These are phyloP conservation scores for Tympanopsis confertula DNA, from an alignment of 2,329 filamentous ascomycete species.

Conservation along the genomic window DNA sequence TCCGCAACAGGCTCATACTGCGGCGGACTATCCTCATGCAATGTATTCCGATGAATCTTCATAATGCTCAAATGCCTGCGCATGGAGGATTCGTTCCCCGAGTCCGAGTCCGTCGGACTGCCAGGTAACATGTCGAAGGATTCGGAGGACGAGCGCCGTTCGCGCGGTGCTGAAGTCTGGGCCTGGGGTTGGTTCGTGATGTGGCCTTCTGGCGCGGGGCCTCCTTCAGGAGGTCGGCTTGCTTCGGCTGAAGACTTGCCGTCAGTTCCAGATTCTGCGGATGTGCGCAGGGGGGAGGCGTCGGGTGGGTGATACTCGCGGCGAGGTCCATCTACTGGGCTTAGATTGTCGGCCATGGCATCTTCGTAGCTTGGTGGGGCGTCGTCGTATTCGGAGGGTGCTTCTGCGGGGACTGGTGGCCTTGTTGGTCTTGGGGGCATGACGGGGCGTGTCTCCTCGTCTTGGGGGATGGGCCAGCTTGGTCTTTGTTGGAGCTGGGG, in stretches of 20 bases:
- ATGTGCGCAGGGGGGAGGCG: neutral
- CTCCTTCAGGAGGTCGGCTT: neutral
- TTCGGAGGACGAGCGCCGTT: neutral
- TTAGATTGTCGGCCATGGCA: conserved; percentile 56
- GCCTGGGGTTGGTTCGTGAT: neutral
- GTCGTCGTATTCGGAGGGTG: conserved; percentile 46
- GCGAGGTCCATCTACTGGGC: conserved; percentile 1
- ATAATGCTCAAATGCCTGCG: neutral
- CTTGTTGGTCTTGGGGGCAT: conserved; percentile 23
- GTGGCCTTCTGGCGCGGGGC: no score
- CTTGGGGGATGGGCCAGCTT: conserved; percentile 11
- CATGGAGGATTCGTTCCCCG: no score
- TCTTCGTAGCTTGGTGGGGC: conserved; percentile 95
- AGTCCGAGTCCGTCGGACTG: neutral
- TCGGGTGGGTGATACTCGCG: conserved; percentile 1
- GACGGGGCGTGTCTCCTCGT: conserved; percentile 17
- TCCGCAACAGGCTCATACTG: neutral
- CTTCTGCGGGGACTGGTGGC: conserved; percentile 4
- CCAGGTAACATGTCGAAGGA: neutral
- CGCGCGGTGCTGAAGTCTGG: no score
- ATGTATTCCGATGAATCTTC: neutral
- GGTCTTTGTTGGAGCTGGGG: conserved; percentile 11
- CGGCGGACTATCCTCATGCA: neutral
- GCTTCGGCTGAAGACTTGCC: neutral
- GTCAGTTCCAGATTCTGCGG: conserved; percentile 1